Conservation (phyloP, 148 eudicot genomes). For the Arctostaphylos glauca region DNA sequence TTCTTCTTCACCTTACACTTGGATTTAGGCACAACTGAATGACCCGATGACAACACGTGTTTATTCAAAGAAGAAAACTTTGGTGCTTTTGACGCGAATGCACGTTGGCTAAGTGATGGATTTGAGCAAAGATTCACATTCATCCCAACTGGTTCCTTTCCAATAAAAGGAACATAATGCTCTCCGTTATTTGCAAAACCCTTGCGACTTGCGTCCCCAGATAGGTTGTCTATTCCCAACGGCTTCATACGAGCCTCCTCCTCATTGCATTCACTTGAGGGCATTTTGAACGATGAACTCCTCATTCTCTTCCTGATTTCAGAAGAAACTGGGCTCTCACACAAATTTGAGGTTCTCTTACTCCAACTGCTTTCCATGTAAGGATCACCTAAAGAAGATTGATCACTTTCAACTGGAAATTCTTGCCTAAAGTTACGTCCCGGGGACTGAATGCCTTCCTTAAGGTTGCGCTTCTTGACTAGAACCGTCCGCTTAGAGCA, state of each 20-base stretch:
- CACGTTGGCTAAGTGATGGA: constrained; percentile 14
- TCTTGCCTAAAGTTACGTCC: constrained; percentile 25
- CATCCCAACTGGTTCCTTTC: constrained; percentile 21
- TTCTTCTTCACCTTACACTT: constrained; percentile 24
- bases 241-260: constrained; percentile 22
- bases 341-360: constrained; percentile 21
- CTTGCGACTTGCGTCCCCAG: constrained; percentile 18
- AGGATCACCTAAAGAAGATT: constrained; percentile 21
- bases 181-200: constrained; percentile 14
- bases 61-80: constrained; percentile 29
- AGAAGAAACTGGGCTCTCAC: constrained; percentile 27
- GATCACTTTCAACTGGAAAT: constrained; percentile 32
- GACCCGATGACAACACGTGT: constrained; percentile 19
- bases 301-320: constrained; percentile 29
- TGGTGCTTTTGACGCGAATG: constrained; percentile 25
- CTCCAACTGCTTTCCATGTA: constrained; percentile 22
- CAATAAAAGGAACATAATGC: constrained; percentile 5
- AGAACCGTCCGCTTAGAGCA: constrained; percentile 37
- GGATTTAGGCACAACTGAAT: constrained; percentile 18
- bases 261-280: constrained; percentile 14
- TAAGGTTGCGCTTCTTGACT: constrained; percentile 31
- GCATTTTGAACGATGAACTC: constrained; percentile 16
- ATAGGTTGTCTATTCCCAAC: constrained; percentile 23
- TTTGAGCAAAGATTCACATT: constrained; percentile 13
- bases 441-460: constrained; percentile 24